Percentiles rank a stretch among this genome's conserved stretches.
Conservation (phyloP, 2,329 filamentous ascomycete species). For the Cladobotryum protrusum region DNA sequence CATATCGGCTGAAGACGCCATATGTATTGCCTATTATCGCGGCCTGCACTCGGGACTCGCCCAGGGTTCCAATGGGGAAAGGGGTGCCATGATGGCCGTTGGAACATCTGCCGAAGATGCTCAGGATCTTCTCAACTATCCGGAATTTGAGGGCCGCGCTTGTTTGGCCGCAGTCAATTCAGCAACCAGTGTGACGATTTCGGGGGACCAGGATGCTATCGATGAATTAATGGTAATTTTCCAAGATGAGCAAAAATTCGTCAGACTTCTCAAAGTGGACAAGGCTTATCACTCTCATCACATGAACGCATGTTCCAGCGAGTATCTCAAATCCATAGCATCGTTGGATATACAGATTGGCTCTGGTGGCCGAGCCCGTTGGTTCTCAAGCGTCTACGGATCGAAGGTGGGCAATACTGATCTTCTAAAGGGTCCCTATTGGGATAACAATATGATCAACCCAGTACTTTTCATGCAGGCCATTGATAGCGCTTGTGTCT, state of each 20-base stretch:
- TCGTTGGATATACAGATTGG: not conserved
- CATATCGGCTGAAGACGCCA: slow-evolving; percentile 23
- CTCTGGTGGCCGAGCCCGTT: not conserved
- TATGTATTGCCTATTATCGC: slow-evolving; percentile 9
- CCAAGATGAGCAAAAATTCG: slow-evolving; percentile 18
- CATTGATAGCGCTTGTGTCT: not conserved
- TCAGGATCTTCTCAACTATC: not conserved
- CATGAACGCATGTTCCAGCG: slow-evolving; percentile 15
- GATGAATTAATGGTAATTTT: slow-evolving; percentile 17
- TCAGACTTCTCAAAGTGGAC: slow-evolving; percentile 20
- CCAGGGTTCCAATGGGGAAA: too few species aligned
- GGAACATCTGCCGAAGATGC: not conserved
- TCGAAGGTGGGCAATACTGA: not conserved
- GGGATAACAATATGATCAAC: slow-evolving; percentile 1
- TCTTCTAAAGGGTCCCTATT: not conserved
- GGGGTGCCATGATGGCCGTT: slow-evolving; percentile 1
- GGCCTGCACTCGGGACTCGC: not conserved
- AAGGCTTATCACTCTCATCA: slow-evolving; percentile 26
- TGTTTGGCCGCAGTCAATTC: slow-evolving; percentile 29
- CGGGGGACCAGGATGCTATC: slow-evolving; percentile 21
- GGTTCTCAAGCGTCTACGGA: not conserved
- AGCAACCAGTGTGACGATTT: slow-evolving; percentile 21
- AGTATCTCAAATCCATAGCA: not conserved
- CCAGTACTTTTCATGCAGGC: not conserved
- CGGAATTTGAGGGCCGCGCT: slow-evolving; percentile 17